Evolutionary conservation across 768 basidiomycete species (phyloP).

Genomic region (Nidula microcarpa): DNA sequence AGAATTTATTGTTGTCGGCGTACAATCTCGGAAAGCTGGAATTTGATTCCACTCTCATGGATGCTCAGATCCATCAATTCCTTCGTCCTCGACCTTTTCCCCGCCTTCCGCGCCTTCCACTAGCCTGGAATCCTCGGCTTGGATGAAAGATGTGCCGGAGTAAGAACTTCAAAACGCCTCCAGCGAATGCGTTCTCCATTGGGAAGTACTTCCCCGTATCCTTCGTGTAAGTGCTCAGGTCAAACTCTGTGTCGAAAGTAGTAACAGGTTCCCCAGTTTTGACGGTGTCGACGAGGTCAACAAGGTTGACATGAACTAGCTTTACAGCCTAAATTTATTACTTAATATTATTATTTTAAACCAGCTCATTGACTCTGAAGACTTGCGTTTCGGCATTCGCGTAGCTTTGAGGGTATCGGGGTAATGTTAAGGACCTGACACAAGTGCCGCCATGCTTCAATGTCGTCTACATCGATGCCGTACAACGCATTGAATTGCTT

Average conservation of each 20-base stretch:
- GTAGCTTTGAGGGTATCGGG: background rate
- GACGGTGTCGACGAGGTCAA: constrained; percentile 10
- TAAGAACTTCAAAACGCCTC: constrained; percentile 10
- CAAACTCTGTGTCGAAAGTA: constrained; percentile 4
- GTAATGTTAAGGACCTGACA: background rate
- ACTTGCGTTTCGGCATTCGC: constrained; percentile 1
- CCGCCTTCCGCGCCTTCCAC: background rate
- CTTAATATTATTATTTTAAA: background rate
- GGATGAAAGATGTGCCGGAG: constrained; percentile 8
- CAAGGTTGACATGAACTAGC: constrained; percentile 5
- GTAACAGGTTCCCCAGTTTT: background rate
- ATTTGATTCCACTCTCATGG: too few relatives aligned
- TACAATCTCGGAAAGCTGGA: too few relatives aligned
- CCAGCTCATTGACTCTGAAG: too few relatives aligned
- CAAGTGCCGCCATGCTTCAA: background rate
- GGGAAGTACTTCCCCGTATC: constrained; percentile 6
- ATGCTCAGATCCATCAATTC: too few relatives aligned
- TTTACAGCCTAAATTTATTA: constrained; percentile 1
- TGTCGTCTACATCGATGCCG: background rate
- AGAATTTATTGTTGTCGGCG: too few relatives aligned
- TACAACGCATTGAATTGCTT: background rate
- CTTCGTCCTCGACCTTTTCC: too few relatives aligned
- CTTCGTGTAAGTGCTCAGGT: constrained; percentile 8
- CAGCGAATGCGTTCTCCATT: constrained; percentile 2
- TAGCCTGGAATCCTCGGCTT: background rate